Base-by-base conservation (phyloP, 176 grass and related monocot genomes). In the Triticum timopheevii region DNA sequence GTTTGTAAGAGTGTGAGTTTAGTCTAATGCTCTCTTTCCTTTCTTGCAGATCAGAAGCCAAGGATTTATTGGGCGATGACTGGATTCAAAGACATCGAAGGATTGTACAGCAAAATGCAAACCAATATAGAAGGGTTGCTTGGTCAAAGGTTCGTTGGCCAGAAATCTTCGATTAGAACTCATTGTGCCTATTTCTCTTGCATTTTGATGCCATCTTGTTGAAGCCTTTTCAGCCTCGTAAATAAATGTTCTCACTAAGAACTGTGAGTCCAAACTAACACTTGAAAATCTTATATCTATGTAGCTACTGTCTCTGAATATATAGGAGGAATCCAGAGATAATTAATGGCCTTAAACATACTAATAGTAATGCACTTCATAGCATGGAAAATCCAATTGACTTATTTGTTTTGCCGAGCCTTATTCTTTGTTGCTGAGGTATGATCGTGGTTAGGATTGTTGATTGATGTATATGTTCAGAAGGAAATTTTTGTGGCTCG, bases 61-160 rank as follows among this genome's bases (percentile, higher is more conserved):
- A 99, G 65, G 97, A 99, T 89, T 76, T 99, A 78, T 86, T 99
- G 67, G 97, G 97, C 4, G 97, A 99, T 77, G 97, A 99, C 25
- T 99, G 97, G 94, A 93, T 99, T 64, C 97, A 99, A 86, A 96
- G 92, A 54, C 97, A 99, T 77, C 74, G 97, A 52, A 96, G 97
- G 76, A 89, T 96, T 80, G 97, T 99, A 44, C 94, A 94, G 34
- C 97, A 99, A 85, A 93, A 99, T 82, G 97, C 97, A 30, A 94
- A 94, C 91, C 94, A 94, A 3, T 99, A 99, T 82, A 92, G 75
- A 94, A 94, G 97, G 80, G 86, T 99, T 90, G 97, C 94, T 87
- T 99, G 97, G 97, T 42, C 85, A 64, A 99, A 99, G 94, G 94
- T 99, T n/a, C 22, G 47, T 11, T 78, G 84, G 11, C 62, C 65